Percentiles rank a stretch among this genome's conserved stretches.
Conservation (phyloP, 1,139 yeast genomes). For the Zygoascus meyerae region DNA sequence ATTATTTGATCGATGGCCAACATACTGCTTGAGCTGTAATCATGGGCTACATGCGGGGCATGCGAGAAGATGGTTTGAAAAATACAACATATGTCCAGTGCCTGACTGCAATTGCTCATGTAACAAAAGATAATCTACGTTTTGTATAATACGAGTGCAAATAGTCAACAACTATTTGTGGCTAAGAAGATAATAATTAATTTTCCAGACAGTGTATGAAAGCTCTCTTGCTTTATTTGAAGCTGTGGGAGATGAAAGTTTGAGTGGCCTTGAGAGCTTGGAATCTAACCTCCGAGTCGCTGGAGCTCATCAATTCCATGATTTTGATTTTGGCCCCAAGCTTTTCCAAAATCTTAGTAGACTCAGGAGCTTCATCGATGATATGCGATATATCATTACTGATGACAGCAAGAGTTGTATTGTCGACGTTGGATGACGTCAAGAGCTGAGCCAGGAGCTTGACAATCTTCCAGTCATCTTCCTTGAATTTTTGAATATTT, state of each 20-base stretch:
- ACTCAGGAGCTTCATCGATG: slow-evolving; percentile 58
- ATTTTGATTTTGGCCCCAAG: slow-evolving; percentile 64
- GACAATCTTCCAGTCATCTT: slow-evolving; percentile 66
- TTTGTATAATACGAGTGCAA: neutral
- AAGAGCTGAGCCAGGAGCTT: slow-evolving; percentile 45
- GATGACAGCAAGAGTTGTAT: slow-evolving; percentile 43
- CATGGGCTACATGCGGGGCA: slow-evolving; percentile 95
- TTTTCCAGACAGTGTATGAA: neutral
- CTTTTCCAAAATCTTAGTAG: slow-evolving; percentile 43
- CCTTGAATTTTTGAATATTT: slow-evolving; percentile 69
- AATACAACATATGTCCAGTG: slow-evolving; percentile 85
- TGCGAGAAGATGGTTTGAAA: slow-evolving; percentile 92
- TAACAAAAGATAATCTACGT: slow-evolving; percentile 33
- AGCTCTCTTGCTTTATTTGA: slow-evolving; percentile 24
- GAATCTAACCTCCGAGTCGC: slow-evolving; percentile 83
- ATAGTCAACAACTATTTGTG: neutral
- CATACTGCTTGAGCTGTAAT: slow-evolving; percentile 83
- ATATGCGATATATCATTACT: slow-evolving; percentile 75
- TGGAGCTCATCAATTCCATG: slow-evolving; percentile 78
- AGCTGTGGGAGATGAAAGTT: slow-evolving; percentile 74
- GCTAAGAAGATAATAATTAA: slow-evolving; percentile 3
- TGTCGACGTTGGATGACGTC: slow-evolving; percentile 26
- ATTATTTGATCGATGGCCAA: slow-evolving; percentile 53
- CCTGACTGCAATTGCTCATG: slow-evolving; percentile 89
- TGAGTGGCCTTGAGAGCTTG: slow-evolving; percentile 95